Conservation (phyloP, 2,329 filamentous ascomycete species). For the Diaporthe nobilis region DNA sequence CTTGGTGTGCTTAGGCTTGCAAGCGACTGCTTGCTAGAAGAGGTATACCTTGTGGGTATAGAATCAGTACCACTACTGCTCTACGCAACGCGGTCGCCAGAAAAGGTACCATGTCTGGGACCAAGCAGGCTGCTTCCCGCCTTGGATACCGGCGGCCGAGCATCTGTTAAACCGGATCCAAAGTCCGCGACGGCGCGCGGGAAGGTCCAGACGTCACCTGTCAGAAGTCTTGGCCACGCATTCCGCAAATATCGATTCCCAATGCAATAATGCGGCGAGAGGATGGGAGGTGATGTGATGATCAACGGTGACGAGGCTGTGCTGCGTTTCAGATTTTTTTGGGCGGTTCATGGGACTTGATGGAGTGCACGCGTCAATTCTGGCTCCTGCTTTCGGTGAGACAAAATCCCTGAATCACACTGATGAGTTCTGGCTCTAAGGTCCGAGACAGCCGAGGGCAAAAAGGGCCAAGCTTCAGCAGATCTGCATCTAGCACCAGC, state of each 20-base stretch:
- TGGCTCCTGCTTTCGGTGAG: constrained; percentile 1
- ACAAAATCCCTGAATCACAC: not conserved
- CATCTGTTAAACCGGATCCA: not conserved
- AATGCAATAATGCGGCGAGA: not conserved
- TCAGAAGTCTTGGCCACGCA: constrained; percentile 30
- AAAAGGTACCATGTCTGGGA: not conserved
- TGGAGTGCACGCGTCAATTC: not conserved
- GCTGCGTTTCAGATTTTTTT: constrained; percentile 11
- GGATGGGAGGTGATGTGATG: constrained; percentile 8
- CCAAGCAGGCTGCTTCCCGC: not conserved
- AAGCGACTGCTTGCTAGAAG: not conserved
- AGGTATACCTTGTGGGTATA: not conserved
- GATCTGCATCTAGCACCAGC: constrained; percentile 29
- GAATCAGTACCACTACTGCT: not conserved
- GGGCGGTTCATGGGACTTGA: constrained; percentile 19
- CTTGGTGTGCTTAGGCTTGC: not conserved
- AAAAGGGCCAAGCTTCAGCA: constrained; percentile 34
- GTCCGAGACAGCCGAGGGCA: constrained; percentile 28
- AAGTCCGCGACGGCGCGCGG: constrained; percentile 1
- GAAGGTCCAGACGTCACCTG: constrained; percentile 23
- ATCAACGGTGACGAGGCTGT: constrained; percentile 30
- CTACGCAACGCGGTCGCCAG: not conserved
- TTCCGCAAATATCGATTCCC: not conserved
- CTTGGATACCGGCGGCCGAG: not conserved
- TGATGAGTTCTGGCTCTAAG: not conserved